These are phyloP conservation scores for Diaporthe citriasiana DNA, from an alignment of 2,329 filamentous ascomycete genomes.

Conservation along the genomic window DNA sequence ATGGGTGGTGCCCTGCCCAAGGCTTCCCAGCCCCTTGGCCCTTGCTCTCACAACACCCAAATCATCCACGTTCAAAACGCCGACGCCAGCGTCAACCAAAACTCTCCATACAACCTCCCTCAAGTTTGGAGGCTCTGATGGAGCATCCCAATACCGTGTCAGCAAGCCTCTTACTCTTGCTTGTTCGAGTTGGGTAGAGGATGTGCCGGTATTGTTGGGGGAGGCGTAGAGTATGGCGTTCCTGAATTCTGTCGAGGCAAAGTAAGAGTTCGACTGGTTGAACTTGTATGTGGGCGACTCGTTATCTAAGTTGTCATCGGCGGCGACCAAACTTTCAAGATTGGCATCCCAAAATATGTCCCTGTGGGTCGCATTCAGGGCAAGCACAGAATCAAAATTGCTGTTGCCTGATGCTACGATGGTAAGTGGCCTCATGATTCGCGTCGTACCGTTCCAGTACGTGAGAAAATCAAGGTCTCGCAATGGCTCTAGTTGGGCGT, in stretches of 20 bases:
- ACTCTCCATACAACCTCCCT: conserved; percentile 28
- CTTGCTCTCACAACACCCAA: conserved; percentile 19
- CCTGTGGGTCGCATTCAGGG: conserved; percentile 21
- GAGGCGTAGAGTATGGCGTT: conserved; percentile 2
- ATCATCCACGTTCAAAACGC: conserved; percentile 24
- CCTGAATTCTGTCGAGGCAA: conserved; percentile 24
- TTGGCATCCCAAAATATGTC: conserved; percentile 30
- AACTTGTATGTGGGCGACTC: conserved; percentile 11
- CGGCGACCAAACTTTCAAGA: background rate
- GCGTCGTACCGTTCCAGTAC: conserved; percentile 20
- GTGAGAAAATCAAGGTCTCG: conserved; percentile 27
- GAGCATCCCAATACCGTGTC: conserved; percentile 26
- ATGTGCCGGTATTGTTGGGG: background rate
- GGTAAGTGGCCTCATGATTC: conserved; percentile 13
- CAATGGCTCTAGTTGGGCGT: conserved; percentile 12
- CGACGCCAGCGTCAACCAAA: conserved; percentile 22
- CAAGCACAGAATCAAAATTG: conserved; percentile 23
- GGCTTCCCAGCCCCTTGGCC: conserved; percentile 6
- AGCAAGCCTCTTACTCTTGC: conserved; percentile 24
- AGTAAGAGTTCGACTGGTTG: conserved; percentile 30
- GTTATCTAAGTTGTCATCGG: background rate
- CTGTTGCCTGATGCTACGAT: conserved; percentile 23
- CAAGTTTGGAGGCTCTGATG: conserved; percentile 5
- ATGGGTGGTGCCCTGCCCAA: conserved; percentile 2
- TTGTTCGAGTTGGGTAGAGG: background rate